Percentiles rank a stretch among this genome's conserved stretches.
Evolutionary conservation across 352 stramenopile species (phyloP).

Genomic region (Hyaloperonospora arabidopsidis): DNA sequence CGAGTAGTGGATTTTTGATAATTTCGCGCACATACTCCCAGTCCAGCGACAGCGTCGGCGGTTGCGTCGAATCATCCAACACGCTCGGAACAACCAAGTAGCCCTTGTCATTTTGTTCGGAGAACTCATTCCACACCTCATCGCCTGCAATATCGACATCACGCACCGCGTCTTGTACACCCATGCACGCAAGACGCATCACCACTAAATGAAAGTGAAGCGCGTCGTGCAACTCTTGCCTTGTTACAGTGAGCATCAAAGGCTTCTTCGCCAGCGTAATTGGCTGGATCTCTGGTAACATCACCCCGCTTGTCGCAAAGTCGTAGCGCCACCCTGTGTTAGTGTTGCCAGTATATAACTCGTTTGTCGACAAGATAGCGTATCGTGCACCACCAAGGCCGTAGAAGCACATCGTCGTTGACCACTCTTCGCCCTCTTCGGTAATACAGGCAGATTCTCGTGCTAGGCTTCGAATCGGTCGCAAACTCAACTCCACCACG

Average conservation of each 20-base stretch:
- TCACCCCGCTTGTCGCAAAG: conserved; percentile 70
- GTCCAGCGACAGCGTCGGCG: conserved; percentile 33
- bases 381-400: conserved; percentile 56
- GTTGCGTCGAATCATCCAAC: conserved; percentile 18
- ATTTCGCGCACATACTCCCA: conserved; percentile 65
- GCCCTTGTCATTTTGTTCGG: conserved; percentile 81
- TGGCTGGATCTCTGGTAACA: conserved; percentile 49
- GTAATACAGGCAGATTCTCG: conserved; percentile 14
- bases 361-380: conserved; percentile 66
- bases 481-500: conserved; percentile 57
- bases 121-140: conserved; percentile 75
- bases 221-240: conserved; percentile 45
- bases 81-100: conserved; percentile 73
- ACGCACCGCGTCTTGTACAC: conserved; percentile 58
- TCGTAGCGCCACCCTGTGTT: conserved; percentile 77
- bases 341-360: conserved; percentile 75
- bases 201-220: conserved; percentile 72
- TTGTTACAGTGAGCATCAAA: conserved; percentile 37
- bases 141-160: conserved; percentile 54
- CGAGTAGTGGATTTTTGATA: conserved; percentile 49
- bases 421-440: conserved; percentile 31
- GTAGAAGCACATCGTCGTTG: conserved; percentile 74
- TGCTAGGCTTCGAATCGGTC: conserved; percentile 50
- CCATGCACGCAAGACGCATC: conserved; percentile 76
- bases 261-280: conserved; percentile 54